Evolutionary conservation across 1,284 basidiomycete genomes (phyloP).

Genomic region (Gomphus bonarii): DNA sequence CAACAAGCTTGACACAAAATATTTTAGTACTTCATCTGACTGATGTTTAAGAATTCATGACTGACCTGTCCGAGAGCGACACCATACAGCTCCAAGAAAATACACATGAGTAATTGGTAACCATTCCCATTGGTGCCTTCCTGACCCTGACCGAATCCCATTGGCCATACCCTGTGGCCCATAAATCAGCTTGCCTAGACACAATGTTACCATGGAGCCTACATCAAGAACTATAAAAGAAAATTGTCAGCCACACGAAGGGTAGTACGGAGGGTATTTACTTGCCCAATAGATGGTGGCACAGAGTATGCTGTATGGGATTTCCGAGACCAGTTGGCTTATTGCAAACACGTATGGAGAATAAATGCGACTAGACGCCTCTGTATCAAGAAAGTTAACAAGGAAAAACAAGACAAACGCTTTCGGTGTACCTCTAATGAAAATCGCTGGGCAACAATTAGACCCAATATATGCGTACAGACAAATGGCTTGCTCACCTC

Average conservation of each 20-base stretch:
- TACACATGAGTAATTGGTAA: constrained; percentile 62
- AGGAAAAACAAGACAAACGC: constrained; percentile 3
- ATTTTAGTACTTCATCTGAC: neutral
- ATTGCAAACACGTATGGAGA: constrained; percentile 77
- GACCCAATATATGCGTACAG: neutral
- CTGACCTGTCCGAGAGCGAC: constrained; percentile 65
- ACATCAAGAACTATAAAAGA: constrained; percentile 39
- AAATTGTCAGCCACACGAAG: neutral
- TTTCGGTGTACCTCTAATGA: constrained; percentile 46
- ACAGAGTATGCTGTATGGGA: constrained; percentile 70
- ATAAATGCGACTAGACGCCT: constrained; percentile 69
- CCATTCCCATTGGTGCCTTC: constrained; percentile 56
- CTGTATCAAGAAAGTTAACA: constrained; percentile 20
- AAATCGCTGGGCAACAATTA: constrained; percentile 29
- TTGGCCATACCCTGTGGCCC: constrained; percentile 47
- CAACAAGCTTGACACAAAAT: constrained; percentile 27
- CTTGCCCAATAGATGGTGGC: constrained; percentile 46
- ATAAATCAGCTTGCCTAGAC: neutral
- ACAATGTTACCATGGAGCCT: constrained; percentile 6
- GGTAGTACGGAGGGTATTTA: neutral
- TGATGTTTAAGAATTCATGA: neutral
- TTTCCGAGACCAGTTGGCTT: constrained; percentile 73
- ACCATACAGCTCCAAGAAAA: constrained; percentile 69
- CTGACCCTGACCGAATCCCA: constrained; percentile 59
- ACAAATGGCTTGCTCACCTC: constrained; percentile 33